phyloP scores from a whole-genome alignment of 495 filamentous ascomycete species.

The Penicillium subrubescens region DNA sequence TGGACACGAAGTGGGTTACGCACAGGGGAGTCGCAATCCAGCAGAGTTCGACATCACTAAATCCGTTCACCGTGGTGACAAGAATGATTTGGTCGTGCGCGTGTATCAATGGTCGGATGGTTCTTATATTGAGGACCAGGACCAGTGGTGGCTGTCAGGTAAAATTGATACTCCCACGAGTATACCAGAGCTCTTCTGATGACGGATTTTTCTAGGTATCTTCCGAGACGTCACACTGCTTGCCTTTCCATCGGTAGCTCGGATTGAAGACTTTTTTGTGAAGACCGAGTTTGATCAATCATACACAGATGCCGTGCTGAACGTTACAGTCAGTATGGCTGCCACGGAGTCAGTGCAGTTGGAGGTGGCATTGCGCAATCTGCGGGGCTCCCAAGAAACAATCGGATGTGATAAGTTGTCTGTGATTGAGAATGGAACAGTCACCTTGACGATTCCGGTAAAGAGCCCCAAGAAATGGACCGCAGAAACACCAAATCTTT shows the following conservation, averaged over 20 bases:
- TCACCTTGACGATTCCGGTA: background rate
- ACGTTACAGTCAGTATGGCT: background rate
- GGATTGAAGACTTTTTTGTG: background rate
- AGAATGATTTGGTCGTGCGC: conserved; percentile 56
- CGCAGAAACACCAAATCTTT: background rate
- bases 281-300: background rate
- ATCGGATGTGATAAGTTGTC: background rate
- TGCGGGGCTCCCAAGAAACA: background rate
- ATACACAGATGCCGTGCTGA: background rate
- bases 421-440: background rate
- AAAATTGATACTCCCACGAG: background rate
- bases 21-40: background rate
- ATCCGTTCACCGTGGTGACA: background rate
- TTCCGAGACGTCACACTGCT: background rate
- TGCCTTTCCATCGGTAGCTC: background rate
- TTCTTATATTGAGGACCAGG: conserved; percentile 68
- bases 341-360: background rate
- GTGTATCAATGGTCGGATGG: conserved; percentile 67
- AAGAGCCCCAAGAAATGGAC: conserved; percentile 1
- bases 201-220: background rate
- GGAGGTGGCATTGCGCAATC: background rate
- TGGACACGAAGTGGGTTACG: background rate
- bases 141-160: conserved; percentile 60
- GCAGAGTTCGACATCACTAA: background rate
- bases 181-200: background rate